Conservation (phyloP, 2,329 filamentous ascomycete genomes). For the Colletotrichum melonis region DNA sequence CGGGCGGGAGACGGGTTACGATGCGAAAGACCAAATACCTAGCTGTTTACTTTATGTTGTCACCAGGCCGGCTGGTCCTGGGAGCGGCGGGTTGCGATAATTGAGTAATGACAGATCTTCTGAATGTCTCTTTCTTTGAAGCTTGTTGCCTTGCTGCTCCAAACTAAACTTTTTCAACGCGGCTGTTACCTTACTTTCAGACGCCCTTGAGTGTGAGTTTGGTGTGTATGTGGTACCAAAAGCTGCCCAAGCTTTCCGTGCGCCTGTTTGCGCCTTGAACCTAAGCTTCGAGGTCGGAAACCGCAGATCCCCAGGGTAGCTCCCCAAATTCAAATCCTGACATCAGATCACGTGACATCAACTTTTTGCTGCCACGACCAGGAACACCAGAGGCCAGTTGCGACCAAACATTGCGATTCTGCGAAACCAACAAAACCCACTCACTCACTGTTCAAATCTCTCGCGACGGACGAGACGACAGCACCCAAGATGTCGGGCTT, state of each 20-base stretch:
- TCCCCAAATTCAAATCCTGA: constrained; percentile 11
- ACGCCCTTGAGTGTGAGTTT: not conserved
- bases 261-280: not conserved
- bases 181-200: not conserved
- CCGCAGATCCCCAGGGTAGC: constrained; percentile 8
- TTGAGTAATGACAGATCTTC: constrained; percentile 37
- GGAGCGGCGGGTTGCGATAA: constrained; percentile 35
- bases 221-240: no score
- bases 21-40: constrained; percentile 37
- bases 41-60: constrained; percentile 35
- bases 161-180: not conserved
- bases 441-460: constrained; percentile 6
- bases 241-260: not conserved
- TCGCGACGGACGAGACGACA: not conserved
- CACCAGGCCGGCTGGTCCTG: constrained; percentile 36
- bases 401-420: not conserved
- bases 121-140: not conserved
- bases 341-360: constrained; percentile 36
- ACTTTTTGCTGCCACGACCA: constrained; percentile 13
- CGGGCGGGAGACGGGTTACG: constrained; percentile 26
- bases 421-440: constrained; percentile 29
- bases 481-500: constrained; percentile 67
- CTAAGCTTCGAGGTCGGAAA: not conserved
- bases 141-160: not conserved
- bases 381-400: not conserved